These are phyloP conservation scores for Mollisiaceae sp. DNA, from an alignment of 2,329 filamentous ascomycete species.

Conservation along the genomic window DNA sequence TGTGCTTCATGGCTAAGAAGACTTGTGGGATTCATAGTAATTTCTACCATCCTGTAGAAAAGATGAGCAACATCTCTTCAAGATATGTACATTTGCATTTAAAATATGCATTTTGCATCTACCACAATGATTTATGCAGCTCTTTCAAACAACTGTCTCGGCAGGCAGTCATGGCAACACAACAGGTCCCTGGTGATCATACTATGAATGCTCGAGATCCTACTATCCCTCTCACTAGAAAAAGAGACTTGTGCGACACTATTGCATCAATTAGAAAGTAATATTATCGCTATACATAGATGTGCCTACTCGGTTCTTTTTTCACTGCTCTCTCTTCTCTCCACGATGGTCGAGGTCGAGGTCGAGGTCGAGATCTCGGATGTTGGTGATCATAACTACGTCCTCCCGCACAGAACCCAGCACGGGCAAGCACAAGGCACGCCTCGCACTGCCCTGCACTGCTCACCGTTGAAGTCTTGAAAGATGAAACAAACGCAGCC, in stretches of 20 bases:
- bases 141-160: background rate
- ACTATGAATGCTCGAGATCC: background rate
- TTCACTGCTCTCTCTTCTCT: no score
- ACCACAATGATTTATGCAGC: no score
- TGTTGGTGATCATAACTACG: background rate
- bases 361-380: no score
- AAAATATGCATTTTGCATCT: background rate
- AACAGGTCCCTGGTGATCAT: background rate
- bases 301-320: no score
- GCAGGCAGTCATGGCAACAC: background rate
- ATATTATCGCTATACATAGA: no score
- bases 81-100: background rate
- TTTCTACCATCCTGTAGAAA: background rate
- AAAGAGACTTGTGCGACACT: background rate
- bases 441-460: background rate
- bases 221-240: background rate
- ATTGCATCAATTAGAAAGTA: no score
- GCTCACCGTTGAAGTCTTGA: background rate
- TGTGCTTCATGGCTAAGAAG: no score
- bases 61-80: background rate
- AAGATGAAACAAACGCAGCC: conserved; percentile 1
- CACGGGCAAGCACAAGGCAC: background rate
- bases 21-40: background rate
- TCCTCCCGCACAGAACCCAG: background rate
- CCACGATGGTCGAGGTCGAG: background rate